Evolutionary conservation across 2,329 filamentous ascomycete genomes (phyloP), one percentile per base, ranked within the genome.

Genomic region (Scytalidium sp.): DNA sequence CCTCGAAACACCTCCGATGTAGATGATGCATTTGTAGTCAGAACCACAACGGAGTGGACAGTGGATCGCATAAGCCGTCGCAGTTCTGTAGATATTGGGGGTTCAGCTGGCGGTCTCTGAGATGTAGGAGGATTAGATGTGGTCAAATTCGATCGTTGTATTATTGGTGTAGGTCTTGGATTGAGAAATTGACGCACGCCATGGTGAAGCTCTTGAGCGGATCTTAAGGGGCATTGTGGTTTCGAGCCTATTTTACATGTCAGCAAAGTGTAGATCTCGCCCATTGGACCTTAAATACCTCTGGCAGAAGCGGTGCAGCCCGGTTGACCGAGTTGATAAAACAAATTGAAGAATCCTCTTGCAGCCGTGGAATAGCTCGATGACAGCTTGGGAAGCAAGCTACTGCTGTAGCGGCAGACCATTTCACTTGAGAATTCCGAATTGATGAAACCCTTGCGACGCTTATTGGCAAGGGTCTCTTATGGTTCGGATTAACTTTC

Each of bases 31-130:
- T 43, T 49, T 15, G 32, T 36, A 10, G 63, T 58, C 19, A 63
- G 49, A 19, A 65, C 55, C 3, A 64, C 62, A 13, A 65, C 60
- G 1, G 62, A 51, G 23, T 64, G 56, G 1, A 61, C 57, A 3
- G 65, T 32, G 19, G 46, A 19, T 39, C 64, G 63, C 64, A 67
- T 66, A 36, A 63, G 47, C 2, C 53, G 19, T 15, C 62, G 58
- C n/a, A 64, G 50, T 19, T 49, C 47, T 11, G 48, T 46, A 3
- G 61, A 56, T 7, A 53, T 17, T 6, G 49, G 36, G 7, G 46
- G 50, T 40, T 57, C 42, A 44, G 43, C 20, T 19, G 15, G 17
- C 32, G 39, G 20, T 10, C 3, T 41, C 13, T 36, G 32, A n/a
- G 15, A 8, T n/a, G 4, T 8, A 5, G 32, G 15, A 36, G 25